These are phyloP conservation scores for Eleusine coracana DNA, from an alignment of 176 grass and related monocot species.

Conservation along the genomic window DNA sequence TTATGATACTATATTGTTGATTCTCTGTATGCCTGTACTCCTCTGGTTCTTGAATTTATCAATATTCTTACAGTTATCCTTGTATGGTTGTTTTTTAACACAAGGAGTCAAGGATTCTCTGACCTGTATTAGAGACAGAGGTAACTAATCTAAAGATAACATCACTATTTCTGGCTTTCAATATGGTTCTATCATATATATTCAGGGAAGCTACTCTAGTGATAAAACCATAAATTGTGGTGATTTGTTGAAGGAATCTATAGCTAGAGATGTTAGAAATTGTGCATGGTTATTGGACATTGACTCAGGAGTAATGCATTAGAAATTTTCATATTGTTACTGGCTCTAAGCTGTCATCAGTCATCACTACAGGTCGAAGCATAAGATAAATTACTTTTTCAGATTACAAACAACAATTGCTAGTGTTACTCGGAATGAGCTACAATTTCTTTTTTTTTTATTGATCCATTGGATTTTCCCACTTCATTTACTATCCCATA, in stretches of 20 bases:
- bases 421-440: neutral
- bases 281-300: neutral
- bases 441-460: neutral
- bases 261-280: neutral
- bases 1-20: neutral
- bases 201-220: neutral
- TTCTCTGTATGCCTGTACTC: constrained; percentile 5
- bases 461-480: neutral
- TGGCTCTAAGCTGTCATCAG: neutral
- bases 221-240: neutral
- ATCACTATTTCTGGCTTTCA: neutral
- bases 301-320: neutral
- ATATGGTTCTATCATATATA: neutral
- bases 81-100: neutral
- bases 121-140: neutral
- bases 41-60: constrained; percentile 17
- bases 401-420: neutral
- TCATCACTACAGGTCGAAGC: constrained; percentile 3
- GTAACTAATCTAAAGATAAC: neutral
- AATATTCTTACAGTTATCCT: neutral
- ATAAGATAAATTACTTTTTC: neutral
- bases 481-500: constrained; percentile 21
- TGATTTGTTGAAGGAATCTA: neutral
- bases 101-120: neutral
- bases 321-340: neutral